phyloP scores from a whole-genome alignment of 192 early-diverging fungal species.

The Allomyces macrogynus region DNA sequence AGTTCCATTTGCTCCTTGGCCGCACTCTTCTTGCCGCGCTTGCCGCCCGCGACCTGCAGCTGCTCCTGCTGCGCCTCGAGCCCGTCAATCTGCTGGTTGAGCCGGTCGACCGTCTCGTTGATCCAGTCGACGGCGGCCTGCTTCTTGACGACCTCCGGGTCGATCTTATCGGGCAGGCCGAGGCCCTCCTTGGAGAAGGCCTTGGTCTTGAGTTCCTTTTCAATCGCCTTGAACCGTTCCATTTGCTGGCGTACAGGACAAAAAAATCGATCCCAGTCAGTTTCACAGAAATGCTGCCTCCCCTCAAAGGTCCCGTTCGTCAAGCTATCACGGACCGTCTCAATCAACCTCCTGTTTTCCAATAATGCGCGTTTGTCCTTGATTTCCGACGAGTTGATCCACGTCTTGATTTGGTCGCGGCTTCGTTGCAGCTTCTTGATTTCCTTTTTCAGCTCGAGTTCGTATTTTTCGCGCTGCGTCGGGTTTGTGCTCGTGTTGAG shows the following conservation, averaged over 20 bases:
- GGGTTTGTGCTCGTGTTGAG: conserved; percentile 54
- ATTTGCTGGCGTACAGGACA: conserved; percentile 59
- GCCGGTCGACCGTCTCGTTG: conserved; percentile 55
- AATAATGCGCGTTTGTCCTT: conserved; percentile 83
- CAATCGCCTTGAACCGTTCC: conserved; percentile 94
- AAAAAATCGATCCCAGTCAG: neutral
- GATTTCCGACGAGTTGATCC: conserved; percentile 83
- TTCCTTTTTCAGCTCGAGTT: conserved; percentile 90
- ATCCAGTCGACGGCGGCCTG: conserved; percentile 73
- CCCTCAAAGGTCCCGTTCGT: too few relatives aligned
- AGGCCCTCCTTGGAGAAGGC: conserved; percentile 94
- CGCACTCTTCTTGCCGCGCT: conserved; percentile 55
- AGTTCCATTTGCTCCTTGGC: conserved; percentile 51
- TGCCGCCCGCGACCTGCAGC: conserved; percentile 37
- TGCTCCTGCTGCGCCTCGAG: conserved; percentile 78
- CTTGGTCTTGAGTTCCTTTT: conserved; percentile 98
- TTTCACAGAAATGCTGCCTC: too few relatives aligned
- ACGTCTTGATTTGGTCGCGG: conserved; percentile 95
- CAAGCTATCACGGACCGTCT: conserved; percentile 43
- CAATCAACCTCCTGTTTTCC: conserved; percentile 85
- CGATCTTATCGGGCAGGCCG: conserved; percentile 51
- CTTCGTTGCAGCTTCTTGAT: conserved; percentile 95
- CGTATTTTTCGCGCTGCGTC: conserved; percentile 96
- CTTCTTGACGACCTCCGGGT: conserved; percentile 87
- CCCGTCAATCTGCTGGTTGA: conserved; percentile 78